Conservation (phyloP, 1,284 basidiomycete genomes). For the Heliocybe sulcata region DNA sequence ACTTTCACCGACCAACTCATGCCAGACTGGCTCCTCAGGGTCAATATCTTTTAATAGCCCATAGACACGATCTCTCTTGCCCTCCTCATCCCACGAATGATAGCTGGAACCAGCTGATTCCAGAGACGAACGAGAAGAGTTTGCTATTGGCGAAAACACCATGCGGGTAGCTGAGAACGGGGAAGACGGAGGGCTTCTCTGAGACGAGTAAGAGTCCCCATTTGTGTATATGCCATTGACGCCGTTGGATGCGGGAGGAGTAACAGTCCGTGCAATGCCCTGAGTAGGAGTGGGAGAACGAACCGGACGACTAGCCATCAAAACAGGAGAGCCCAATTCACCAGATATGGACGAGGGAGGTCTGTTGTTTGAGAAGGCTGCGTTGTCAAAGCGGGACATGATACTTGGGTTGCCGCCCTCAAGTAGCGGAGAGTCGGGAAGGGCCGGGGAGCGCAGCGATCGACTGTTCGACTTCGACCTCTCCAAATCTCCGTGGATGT, state of each 20-base stretch:
- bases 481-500: constrained; percentile 28
- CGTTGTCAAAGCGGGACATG: constrained; percentile 14
- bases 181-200: constrained; percentile 41
- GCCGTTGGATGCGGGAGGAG: constrained; percentile 42
- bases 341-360: constrained; percentile 45
- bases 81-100: constrained; percentile 64
- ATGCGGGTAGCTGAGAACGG: constrained; percentile 45
- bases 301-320: constrained; percentile 31
- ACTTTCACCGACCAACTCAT: constrained; percentile 43
- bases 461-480: constrained; percentile 13
- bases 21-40: constrained; percentile 46
- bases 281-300: constrained; percentile 60
- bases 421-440: constrained; percentile 50
- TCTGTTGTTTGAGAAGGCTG: constrained; percentile 23
- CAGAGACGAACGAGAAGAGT: constrained; percentile 70
- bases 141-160: constrained; percentile 58
- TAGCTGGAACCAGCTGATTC: constrained; percentile 77
- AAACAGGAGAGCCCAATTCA: constrained; percentile 42
- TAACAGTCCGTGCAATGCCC: constrained; percentile 31
- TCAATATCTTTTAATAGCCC: constrained; percentile 45
- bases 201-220: constrained; percentile 40
- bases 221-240: constrained; percentile 20
- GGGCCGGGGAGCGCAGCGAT: constrained; percentile 45
- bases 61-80: constrained; percentile 42
- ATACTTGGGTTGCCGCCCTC: constrained; percentile 21